Evolutionary conservation across 2,329 filamentous ascomycete genomes (phyloP).

Genomic region (Apiospora hydei): DNA sequence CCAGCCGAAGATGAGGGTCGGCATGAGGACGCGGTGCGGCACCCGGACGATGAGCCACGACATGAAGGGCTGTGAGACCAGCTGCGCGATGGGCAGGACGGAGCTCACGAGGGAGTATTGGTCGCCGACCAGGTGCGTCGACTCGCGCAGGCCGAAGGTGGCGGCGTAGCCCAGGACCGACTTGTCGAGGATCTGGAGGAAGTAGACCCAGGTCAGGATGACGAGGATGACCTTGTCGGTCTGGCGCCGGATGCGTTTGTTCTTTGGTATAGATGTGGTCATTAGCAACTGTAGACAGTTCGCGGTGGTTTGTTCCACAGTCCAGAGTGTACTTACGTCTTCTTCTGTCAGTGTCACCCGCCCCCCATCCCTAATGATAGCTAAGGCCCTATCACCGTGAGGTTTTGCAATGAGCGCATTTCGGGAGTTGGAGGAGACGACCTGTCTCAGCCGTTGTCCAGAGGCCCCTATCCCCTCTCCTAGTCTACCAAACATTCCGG

Average conservation of each 20-base stretch:
- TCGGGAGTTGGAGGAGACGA: neutral
- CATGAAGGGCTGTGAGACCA: conserved; percentile 24
- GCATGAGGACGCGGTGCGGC: conserved; percentile 10
- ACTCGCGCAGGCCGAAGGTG: conserved; percentile 36
- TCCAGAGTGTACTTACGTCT: conserved; percentile 36
- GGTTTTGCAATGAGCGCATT: neutral
- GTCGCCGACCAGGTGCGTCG: conserved; percentile 35
- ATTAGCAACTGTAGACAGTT: neutral
- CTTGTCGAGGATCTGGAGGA: conserved; percentile 67
- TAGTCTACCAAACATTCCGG: neutral
- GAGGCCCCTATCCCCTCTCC: neutral
- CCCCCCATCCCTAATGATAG: neutral
- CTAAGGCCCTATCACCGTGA: neutral
- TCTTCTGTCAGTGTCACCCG: conserved; percentile 42
- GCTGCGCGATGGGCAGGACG: conserved; percentile 36
- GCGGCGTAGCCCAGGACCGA: conserved; percentile 44
- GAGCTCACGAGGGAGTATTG: conserved; percentile 37
- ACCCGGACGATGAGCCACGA: conserved; percentile 2
- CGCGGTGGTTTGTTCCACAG: too few relatives aligned
- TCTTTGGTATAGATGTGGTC: conserved; percentile 40
- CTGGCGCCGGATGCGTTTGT: conserved; percentile 64
- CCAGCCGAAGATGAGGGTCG: conserved; percentile 43
- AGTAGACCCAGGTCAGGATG: conserved; percentile 65
- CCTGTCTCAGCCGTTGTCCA: neutral
- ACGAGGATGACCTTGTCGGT: conserved; percentile 66